Evolutionary conservation across 2,329 filamentous ascomycete species (phyloP).

Genomic region (Truncatella angustata): DNA sequence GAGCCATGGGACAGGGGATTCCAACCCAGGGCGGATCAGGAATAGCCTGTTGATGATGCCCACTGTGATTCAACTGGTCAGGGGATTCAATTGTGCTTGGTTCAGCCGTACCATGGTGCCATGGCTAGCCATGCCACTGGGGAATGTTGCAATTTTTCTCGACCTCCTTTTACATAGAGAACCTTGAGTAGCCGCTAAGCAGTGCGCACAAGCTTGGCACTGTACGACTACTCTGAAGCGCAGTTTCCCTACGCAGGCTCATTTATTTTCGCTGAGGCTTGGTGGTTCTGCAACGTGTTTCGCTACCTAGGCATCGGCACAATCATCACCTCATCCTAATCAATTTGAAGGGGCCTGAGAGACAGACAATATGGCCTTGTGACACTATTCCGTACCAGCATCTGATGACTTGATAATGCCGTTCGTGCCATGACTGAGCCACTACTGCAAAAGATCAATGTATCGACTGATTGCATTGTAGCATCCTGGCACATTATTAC

Average conservation of each 20-base stretch:
- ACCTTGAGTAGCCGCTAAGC: not conserved
- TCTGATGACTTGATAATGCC: not conserved
- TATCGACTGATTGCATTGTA: too few species aligned
- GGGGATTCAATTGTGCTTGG: not conserved
- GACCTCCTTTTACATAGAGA: not conserved
- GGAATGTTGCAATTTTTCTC: not conserved
- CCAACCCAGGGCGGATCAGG: constrained; percentile 20
- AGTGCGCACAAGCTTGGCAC: not conserved
- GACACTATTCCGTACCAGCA: not conserved
- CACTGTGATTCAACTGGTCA: constrained; percentile 20
- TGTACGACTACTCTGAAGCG: not conserved
- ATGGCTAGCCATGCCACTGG: not conserved
- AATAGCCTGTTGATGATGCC: constrained; percentile 24
- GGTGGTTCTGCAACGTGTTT: not conserved
- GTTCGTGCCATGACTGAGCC: not conserved
- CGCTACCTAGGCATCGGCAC: not conserved
- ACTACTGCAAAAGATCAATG: too few species aligned
- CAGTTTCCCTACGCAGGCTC: too few species aligned
- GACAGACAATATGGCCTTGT: too few species aligned
- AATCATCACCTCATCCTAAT: not conserved
- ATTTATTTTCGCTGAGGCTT: not conserved
- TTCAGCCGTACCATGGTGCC: not conserved
- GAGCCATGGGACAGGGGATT: constrained; percentile 17
- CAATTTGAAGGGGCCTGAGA: not conserved
- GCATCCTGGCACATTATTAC: too few species aligned